Conservation (phyloP, 139 green algal genomes). For the Picochlorum sp. region DNA sequence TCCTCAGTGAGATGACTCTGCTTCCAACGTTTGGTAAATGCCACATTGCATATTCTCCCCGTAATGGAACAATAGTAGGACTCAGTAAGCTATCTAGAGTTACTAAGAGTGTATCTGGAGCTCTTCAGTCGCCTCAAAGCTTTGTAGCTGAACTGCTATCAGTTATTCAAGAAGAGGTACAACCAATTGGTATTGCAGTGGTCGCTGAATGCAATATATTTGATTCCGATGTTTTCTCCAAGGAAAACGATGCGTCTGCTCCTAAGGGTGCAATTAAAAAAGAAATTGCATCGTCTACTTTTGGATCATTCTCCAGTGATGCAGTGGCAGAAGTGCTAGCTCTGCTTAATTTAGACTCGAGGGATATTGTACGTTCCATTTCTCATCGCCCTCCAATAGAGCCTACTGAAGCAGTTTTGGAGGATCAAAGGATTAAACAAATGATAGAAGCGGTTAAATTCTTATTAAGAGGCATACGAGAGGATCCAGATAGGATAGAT, state of each 20-base stretch:
- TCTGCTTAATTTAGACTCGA: too few relatives aligned
- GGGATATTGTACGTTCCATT: too few relatives aligned
- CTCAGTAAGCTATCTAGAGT: slow-evolving; percentile 80
- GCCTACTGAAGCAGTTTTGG: neutral
- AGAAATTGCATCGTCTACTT: neutral
- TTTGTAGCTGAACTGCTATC: slow-evolving; percentile 35
- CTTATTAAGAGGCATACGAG: slow-evolving; percentile 26
- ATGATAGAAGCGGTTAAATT: slow-evolving; percentile 14
- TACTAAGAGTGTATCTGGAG: slow-evolving; percentile 50
- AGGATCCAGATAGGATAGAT: slow-evolving; percentile 19
- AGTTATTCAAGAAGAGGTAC: slow-evolving; percentile 35
- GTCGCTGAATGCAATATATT: too few relatives aligned
- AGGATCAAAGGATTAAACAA: slow-evolving; percentile 1
- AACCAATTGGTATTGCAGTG: slow-evolving; percentile 39
- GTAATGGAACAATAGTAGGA: slow-evolving; percentile 60
- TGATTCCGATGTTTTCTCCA: neutral
- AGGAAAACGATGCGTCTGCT: slow-evolving; percentile 2
- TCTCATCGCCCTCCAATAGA: too few relatives aligned
- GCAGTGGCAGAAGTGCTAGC: too few relatives aligned
- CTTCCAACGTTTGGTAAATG: slow-evolving; percentile 83
- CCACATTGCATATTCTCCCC: slow-evolving; percentile 88
- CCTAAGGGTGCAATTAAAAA: neutral
- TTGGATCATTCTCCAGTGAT: neutral
- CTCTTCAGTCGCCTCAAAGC: slow-evolving; percentile 56
- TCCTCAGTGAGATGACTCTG: slow-evolving; percentile 55